Percentiles rank a stretch among this genome's conserved stretches.
These are phyloP conservation scores for Pseudogymnoascus sp. DNA, from an alignment of 2,329 filamentous ascomycete species.

Conservation along the genomic window DNA sequence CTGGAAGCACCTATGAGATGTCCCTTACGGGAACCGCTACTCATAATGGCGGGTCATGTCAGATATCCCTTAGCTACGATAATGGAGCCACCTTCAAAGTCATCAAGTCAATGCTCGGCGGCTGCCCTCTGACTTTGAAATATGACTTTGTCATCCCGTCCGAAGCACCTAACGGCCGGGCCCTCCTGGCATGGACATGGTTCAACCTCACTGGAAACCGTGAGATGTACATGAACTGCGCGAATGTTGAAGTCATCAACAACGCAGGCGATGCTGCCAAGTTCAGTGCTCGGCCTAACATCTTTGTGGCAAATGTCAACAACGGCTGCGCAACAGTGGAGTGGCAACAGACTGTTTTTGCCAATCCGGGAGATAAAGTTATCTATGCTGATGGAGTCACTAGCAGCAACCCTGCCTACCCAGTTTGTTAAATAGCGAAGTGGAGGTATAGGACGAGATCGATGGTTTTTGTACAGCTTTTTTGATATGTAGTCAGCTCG, in stretches of 20 bases:
- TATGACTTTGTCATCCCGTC: slow-evolving; percentile 23
- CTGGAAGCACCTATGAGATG: background rate
- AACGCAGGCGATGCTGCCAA: slow-evolving; percentile 4
- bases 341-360: background rate
- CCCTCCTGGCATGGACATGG: slow-evolving; percentile 43
- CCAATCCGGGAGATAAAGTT: background rate
- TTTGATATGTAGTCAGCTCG: background rate
- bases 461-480: background rate
- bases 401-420: background rate
- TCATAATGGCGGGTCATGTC: slow-evolving; percentile 54
- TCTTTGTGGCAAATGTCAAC: slow-evolving; percentile 41
- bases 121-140: slow-evolving; percentile 43
- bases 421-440: background rate
- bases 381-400: background rate
- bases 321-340: background rate
- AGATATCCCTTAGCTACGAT: slow-evolving; percentile 54
- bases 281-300: slow-evolving; percentile 43
- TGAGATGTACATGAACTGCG: slow-evolving; percentile 63
- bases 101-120: slow-evolving; percentile 55
- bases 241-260: slow-evolving; percentile 37
- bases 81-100: slow-evolving; percentile 50
- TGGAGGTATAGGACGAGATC: background rate
- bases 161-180: slow-evolving; percentile 20
- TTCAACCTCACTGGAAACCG: slow-evolving; percentile 52
- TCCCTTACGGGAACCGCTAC: slow-evolving; percentile 34